Conservation (phyloP, 2,329 filamentous ascomycete species). For the Colletotrichum orchidophilum region DNA sequence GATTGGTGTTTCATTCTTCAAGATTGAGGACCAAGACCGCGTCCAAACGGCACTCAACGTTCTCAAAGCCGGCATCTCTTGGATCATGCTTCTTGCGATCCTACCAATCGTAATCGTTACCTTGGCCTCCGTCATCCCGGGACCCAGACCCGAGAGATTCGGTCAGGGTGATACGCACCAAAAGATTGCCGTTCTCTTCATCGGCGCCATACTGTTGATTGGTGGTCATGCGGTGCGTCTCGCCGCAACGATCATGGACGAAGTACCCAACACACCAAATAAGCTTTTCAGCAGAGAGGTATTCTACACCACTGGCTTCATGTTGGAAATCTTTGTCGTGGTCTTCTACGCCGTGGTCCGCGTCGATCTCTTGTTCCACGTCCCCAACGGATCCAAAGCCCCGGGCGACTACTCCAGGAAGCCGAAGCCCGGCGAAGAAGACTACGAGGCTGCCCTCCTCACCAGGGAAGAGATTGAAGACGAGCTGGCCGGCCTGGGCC, state of each 20-base stretch:
- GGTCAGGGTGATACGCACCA: slow-evolving; percentile 42
- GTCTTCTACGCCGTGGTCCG: slow-evolving; percentile 40
- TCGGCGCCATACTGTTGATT: slow-evolving; percentile 32
- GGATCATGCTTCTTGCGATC: slow-evolving; percentile 37
- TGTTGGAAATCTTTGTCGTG: slow-evolving; percentile 43
- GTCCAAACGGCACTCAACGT: slow-evolving; percentile 29
- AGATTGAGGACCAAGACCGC: slow-evolving; percentile 33
- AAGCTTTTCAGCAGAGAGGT: slow-evolving; percentile 43
- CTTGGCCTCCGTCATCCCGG: slow-evolving; percentile 38
- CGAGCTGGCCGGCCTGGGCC: slow-evolving; percentile 13
- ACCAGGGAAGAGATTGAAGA: slow-evolving; percentile 28
- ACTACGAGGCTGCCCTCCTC: slow-evolving; percentile 25
- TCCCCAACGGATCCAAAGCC: slow-evolving; percentile 41
- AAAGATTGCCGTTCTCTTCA: slow-evolving; percentile 43
- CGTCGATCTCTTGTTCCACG: slow-evolving; percentile 43
- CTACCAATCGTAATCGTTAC: slow-evolving; percentile 38
- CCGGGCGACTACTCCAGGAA: slow-evolving; percentile 47
- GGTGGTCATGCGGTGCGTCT: slow-evolving; percentile 37
- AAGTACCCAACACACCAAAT: slow-evolving; percentile 34
- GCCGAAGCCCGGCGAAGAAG: slow-evolving; percentile 55
- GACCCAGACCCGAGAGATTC: slow-evolving; percentile 44
- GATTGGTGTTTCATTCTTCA: slow-evolving; percentile 40
- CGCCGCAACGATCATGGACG: slow-evolving; percentile 38
- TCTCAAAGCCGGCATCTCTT: slow-evolving; percentile 36
- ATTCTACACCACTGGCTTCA: slow-evolving; percentile 48